Base-by-base conservation (phyloP, 441 rosid genomes). In the Adansonia rubrostipa region DNA sequence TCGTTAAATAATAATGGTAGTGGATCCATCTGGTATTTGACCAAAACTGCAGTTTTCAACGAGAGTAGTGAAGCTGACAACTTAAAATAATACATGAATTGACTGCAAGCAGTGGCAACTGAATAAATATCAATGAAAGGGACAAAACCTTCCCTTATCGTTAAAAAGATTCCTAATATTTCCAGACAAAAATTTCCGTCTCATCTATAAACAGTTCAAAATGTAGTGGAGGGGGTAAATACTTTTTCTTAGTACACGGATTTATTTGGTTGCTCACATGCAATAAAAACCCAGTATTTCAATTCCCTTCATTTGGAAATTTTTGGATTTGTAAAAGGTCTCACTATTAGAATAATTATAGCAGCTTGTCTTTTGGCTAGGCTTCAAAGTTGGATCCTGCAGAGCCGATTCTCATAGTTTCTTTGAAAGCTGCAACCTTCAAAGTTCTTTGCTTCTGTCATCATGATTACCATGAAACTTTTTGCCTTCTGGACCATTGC, bases 401-500 rank as follows among this genome's bases (percentile, higher is more conserved):
- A 17, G 17, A 72, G 24, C 75, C 7, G 50, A 28, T n/a, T 54
- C 63, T 56, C 64, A 11, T 40, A 53, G 28, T 22, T 69, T 48
- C 73, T 69, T 45, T 22, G 19, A 48, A 69, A 69, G 58, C 33
- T 22, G 48, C 58, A 15, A 11, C 17, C 66, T 62, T 65, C 24
- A 65, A 65, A 65, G 47, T 40, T 65, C 50, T 61, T 42, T 17
- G 9, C 66, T 9, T 42, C 51, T 58, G 54, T 76, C 67, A 71
- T 80, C 82, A 80, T 86, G 87, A 58, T 58, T 72, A 77, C 71
- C 51, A 68, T 77, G 79, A 84, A 82, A 64, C 45, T 82, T 75
- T 77, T 80, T 73, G 82, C 79, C 57, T 82, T 87, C 78, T 80
- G 79, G 77, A 82, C 85, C 75, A 54, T 86, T 79, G 82, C 85